phyloP scores from a whole-genome alignment of 768 basidiomycete genomes.

The Daedalea quercina region DNA sequence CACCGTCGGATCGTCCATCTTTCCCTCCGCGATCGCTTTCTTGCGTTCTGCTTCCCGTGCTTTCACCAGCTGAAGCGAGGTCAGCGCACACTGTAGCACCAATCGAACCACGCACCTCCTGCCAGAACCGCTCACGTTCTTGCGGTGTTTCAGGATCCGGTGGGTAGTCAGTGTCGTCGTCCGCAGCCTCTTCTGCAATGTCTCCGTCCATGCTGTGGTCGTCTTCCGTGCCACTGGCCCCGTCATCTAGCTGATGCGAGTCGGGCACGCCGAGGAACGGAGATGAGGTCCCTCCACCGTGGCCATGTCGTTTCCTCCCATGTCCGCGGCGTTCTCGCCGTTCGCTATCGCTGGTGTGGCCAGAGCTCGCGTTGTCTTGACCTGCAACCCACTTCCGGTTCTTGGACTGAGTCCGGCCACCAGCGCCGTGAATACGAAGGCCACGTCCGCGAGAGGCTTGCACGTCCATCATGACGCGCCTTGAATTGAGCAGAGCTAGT shows the following conservation, averaged over 20 bases:
- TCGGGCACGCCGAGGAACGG: conserved; percentile 10
- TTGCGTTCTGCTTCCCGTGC: conserved; percentile 66
- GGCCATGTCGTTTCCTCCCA: conserved; percentile 43
- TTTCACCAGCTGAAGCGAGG: conserved; percentile 47
- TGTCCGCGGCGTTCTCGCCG: conserved; percentile 60
- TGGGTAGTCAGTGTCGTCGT: conserved; percentile 29
- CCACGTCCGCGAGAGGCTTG: not conserved
- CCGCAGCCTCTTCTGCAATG: conserved; percentile 22
- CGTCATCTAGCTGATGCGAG: conserved; percentile 22
- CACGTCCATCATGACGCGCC: not conserved
- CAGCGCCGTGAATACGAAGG: conserved; percentile 14
- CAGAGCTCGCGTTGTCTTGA: conserved; percentile 33
- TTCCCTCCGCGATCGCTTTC: conserved; percentile 71
- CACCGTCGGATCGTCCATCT: conserved; percentile 81
- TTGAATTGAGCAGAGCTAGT: not conserved
- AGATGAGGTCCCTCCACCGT: conserved; percentile 26
- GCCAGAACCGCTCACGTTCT: conserved; percentile 63
- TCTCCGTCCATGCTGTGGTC: conserved; percentile 29
- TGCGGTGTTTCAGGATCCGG: conserved; percentile 51
- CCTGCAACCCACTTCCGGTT: conserved; percentile 61
- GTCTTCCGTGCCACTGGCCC: conserved; percentile 25
- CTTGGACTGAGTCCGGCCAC: conserved; percentile 30
- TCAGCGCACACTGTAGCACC: conserved; percentile 10
- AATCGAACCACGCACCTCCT: conserved; percentile 46
- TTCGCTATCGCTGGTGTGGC: conserved; percentile 37